Base-by-base conservation (phyloP, 2,329 filamentous ascomycete species). In the Metarhizium rileyi region DNA sequence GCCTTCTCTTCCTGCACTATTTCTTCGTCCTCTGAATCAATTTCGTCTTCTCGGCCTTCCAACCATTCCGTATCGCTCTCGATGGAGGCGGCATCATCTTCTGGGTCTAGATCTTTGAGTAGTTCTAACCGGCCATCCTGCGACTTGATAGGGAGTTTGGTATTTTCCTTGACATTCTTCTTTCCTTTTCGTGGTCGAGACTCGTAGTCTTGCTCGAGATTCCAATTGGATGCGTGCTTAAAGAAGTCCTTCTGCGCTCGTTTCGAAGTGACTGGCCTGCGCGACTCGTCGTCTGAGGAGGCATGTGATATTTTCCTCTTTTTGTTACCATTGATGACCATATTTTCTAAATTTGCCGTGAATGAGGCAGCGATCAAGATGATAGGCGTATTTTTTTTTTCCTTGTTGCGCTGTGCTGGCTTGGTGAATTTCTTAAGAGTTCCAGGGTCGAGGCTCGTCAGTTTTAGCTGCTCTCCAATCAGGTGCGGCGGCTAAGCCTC, bases 121-220 rank as follows among this genome's bases (percentile, higher is more conserved):
- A 81, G 75, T 59, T 90, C 78, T 16, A 93, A 65, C 5, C 73
- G 67, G 10, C 93, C 93, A 56, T 91, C 86, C 0, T 81, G 77
- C 0, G 88, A 94, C 69, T 93, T 94, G 55, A 96, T 89, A 0
- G 90, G 90, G 33, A 98, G 73, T 58, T 84, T 80, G 35, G 80
- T 88, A 63, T 73, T 84, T 63, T 90, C 86, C 54, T 75, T 77
- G 59, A 82, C 79, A 50, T 78, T 76, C 65, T 89, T 87, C 66
- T 86, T 88, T 62, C 81, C 84, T 65, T 93, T 93, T 58, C 87
- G 78, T 44, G 86, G 83, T 57, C 82, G 81, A 53, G 79, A 79
- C 67, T 95, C 90, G 73, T 96, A 97, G 66, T 88, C 85, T 63
- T 95, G 86, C 71, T 95, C 93, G 45, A 95, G 77, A 61, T 95